A percentile compares a stretch with the other conserved stretches of the same genome.
These are phyloP conservation scores for Entomortierella chlamydospora DNA, from an alignment of 192 early-diverging fungal species.

Conservation along the genomic window DNA sequence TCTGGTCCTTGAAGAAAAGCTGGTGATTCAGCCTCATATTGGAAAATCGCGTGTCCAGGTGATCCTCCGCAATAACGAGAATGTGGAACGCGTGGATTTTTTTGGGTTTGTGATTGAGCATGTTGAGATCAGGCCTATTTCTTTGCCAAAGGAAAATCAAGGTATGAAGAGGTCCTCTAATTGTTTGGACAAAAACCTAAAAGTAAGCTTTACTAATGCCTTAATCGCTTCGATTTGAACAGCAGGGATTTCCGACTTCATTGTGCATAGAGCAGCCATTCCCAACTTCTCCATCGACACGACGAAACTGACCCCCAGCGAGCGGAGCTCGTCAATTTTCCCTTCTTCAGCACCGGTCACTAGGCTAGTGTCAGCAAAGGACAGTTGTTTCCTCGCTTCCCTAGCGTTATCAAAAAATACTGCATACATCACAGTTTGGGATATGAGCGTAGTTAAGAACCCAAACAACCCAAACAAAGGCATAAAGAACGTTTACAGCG, in stretches of 20 bases:
- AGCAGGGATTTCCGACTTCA: constrained; percentile 20
- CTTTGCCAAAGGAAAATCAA: neutral
- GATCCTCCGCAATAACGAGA: constrained; percentile 30
- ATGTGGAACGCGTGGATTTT: constrained; percentile 14
- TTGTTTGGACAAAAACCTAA: too few species aligned
- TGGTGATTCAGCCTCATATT: constrained; percentile 28
- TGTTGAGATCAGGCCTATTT: constrained; percentile 40
- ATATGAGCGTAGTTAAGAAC: constrained; percentile 33
- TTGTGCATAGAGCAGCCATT: constrained; percentile 14
- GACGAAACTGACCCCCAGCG: neutral
- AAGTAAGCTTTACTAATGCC: too few species aligned
- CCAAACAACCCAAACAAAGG: constrained; percentile 14
- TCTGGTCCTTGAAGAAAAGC: constrained; percentile 32
- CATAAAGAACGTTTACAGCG: constrained; percentile 13
- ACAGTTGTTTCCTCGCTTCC: constrained; percentile 28
- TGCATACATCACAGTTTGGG: constrained; percentile 28
- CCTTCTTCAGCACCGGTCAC: constrained; percentile 15
- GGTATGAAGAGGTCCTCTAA: neutral
- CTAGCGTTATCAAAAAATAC: constrained; percentile 13
- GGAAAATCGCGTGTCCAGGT: constrained; percentile 23
- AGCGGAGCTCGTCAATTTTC: neutral
- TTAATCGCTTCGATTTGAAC: neutral
- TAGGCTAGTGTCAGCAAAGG: constrained; percentile 9
- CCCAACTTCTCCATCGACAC: constrained; percentile 35
- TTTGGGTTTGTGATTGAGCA: constrained; percentile 36